These are phyloP conservation scores for Cladophialophora immunda DNA, from an alignment of 2,329 filamentous ascomycete genomes.

Conservation along the genomic window DNA sequence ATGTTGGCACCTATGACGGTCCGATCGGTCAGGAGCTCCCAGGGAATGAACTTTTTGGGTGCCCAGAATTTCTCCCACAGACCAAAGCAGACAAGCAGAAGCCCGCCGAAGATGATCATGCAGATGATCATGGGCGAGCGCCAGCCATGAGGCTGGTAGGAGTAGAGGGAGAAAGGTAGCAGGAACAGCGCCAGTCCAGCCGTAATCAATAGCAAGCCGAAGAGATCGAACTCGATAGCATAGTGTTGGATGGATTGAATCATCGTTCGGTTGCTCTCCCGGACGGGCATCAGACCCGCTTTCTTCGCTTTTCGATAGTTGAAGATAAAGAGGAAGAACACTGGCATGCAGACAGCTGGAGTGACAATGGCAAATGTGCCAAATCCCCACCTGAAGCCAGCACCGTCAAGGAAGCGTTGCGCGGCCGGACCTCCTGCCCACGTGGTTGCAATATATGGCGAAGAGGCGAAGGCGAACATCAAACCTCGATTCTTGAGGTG, in stretches of 20 bases:
- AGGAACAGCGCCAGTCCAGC: slow-evolving; percentile 69
- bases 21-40: slow-evolving; percentile 55
- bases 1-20: slow-evolving; percentile 62
- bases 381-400: slow-evolving; percentile 69
- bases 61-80: slow-evolving; percentile 64
- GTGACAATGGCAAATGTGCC: slow-evolving; percentile 68
- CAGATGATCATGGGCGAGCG: slow-evolving; percentile 56
- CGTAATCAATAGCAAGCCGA: slow-evolving; percentile 67
- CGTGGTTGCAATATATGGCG: slow-evolving; percentile 67
- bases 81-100: slow-evolving; percentile 62
- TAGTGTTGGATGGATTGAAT: slow-evolving; percentile 60
- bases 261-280: slow-evolving; percentile 46
- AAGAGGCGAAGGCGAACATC: slow-evolving; percentile 65
- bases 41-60: slow-evolving; percentile 62
- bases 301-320: slow-evolving; percentile 66
- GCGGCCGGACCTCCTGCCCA: slow-evolving; percentile 62
- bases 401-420: slow-evolving; percentile 56
- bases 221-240: slow-evolving; percentile 64
- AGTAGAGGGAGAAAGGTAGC: slow-evolving; percentile 68
- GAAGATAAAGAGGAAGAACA: slow-evolving; percentile 60
- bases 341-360: slow-evolving; percentile 62
- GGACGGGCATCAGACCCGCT: slow-evolving; percentile 57
- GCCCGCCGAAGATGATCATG: slow-evolving; percentile 62
- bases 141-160: slow-evolving; percentile 55
- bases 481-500: slow-evolving; percentile 67